Conservation (phyloP, 164 flowering plant genomes). For the Protea cynaroides region DNA sequence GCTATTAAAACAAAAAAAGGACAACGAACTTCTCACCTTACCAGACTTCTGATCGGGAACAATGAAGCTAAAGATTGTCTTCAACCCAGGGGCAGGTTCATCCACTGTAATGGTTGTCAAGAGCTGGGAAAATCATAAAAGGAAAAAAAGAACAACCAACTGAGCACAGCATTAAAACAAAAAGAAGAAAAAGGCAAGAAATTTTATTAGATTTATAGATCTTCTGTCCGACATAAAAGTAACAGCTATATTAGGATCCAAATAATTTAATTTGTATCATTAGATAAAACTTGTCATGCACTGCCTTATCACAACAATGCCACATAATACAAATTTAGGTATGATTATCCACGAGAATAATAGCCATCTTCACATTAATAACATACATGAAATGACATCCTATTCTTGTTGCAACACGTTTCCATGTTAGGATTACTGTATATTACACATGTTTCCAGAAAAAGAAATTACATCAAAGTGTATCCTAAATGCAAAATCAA, state of each 20-base stretch:
- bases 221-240: neutral
- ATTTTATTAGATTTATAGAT: too few relatives aligned
- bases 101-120: slow-evolving; percentile 59
- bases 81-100: slow-evolving; percentile 84
- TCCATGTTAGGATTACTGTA: too few relatives aligned
- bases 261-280: neutral
- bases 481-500: too few relatives aligned
- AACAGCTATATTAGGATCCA: too few relatives aligned
- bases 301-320: too few relatives aligned
- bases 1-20: neutral
- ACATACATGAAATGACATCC: too few relatives aligned
- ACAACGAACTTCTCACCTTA: slow-evolving; percentile 39
- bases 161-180: slow-evolving; percentile 2
- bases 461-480: too few relatives aligned
- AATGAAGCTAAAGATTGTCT: slow-evolving; percentile 61
- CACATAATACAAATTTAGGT: too few relatives aligned
- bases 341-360: too few relatives aligned
- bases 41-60: slow-evolving; percentile 86
- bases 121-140: slow-evolving; percentile 35
- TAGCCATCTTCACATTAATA: too few relatives aligned
- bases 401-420: too few relatives aligned
- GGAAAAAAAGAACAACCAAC: neutral
- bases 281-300: neutral
- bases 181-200: neutral
- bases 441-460: too few relatives aligned